Evolutionary conservation across 2,329 filamentous ascomycete species (phyloP).

Genomic region (Pyrenochaeta sp.): DNA sequence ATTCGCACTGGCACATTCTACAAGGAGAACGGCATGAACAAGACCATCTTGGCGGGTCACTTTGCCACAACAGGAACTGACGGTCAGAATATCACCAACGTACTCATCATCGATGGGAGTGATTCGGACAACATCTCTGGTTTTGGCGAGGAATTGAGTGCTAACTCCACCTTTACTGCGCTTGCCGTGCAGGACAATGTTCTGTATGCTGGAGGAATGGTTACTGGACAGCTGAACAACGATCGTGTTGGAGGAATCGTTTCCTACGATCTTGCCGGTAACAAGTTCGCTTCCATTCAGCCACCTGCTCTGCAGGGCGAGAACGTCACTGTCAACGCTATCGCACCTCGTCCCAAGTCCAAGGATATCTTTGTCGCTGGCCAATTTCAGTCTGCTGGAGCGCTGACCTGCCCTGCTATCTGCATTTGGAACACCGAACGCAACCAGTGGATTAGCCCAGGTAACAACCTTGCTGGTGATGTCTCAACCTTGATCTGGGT

Average conservation of each 20-base stretch:
- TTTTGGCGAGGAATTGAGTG: constrained; percentile 69
- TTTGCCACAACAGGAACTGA: constrained; percentile 76
- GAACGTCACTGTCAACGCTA: constrained; percentile 76
- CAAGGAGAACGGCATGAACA: constrained; percentile 71
- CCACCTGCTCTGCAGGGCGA: constrained; percentile 77
- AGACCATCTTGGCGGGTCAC: constrained; percentile 87
- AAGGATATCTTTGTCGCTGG: constrained; percentile 86
- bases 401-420: constrained; percentile 80
- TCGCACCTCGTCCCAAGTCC: constrained; percentile 74
- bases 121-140: constrained; percentile 72
- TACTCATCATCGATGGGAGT: constrained; percentile 82
- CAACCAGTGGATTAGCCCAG: constrained; percentile 81
- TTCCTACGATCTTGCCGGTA: constrained; percentile 75
- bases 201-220: constrained; percentile 81
- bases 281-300: constrained; percentile 69
- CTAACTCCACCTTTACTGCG: constrained; percentile 77
- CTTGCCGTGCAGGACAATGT: constrained; percentile 60
- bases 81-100: constrained; percentile 76
- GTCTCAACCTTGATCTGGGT: constrained; percentile 80
- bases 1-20: constrained; percentile 85
- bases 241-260: constrained; percentile 75
- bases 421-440: constrained; percentile 77
- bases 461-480: constrained; percentile 72
- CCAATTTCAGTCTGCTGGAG: constrained; percentile 81
- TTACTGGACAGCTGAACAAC: constrained; percentile 74